Evolutionary conservation across 768 basidiomycete genomes (phyloP), one percentile per base, ranked within the genome.

Genomic region (Steccherinum ochraceum): DNA sequence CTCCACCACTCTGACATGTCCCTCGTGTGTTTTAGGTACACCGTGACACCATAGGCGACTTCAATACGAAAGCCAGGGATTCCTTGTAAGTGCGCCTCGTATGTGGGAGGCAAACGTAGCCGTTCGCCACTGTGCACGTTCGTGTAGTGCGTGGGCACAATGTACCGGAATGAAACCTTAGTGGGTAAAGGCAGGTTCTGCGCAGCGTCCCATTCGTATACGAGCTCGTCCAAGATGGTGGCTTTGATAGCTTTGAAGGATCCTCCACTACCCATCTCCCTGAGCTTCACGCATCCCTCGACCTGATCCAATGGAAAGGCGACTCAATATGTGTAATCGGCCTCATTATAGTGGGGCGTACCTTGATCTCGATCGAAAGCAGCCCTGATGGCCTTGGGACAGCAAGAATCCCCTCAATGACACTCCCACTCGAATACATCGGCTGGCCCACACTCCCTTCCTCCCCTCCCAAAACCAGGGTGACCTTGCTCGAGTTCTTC

Each of bases 231-330:
- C 2, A 64, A 12, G 19, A 61, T 45, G n/a, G 51, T 24, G 13
- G 54, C 39, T 18, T 42, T 41, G 12, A 20, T n/a, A n/a, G 11
- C 11, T 18, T 42, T 41, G 12, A 20, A n/a, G 18, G 52, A 21
- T 16, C 61, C 63, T 2, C 58, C 45, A 2, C 62, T 64, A 1
- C 60, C 66, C 3, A 62, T 27, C 42, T 66, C 67, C 40, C 63
- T 53, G 18, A 65, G 51, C 46, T 57, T 56, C 21, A 68, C 55
- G 16, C 20, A 40, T 0, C 67, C 67, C 20, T 62, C 61, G 46
- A 66, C 46, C 67, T 67, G 40, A 18, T 19, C 7, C 18, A 43
- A 43, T 23, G 41, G 18, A n/a, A 43, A 18, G 30, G 16, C 16
- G 7, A 16, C 30, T 35, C 30, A 7, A 7, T 7, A 35, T 16